These are phyloP conservation scores for Hordeum pubiflorum DNA, from an alignment of 202 grass and related monocot genomes.

Conservation along the genomic window DNA sequence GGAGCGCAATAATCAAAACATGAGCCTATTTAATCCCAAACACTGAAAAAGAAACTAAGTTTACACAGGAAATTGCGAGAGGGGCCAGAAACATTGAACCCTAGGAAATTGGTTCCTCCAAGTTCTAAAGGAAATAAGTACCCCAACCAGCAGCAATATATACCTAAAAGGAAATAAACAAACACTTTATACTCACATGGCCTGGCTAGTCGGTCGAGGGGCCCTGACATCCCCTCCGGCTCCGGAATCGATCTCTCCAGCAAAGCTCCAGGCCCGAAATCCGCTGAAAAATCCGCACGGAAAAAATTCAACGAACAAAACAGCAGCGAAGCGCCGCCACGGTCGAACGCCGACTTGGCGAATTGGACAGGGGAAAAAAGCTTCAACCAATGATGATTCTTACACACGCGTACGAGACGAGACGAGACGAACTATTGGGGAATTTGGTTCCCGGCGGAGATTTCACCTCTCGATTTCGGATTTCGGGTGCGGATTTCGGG, in stretches of 20 bases:
- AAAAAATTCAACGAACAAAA: background rate
- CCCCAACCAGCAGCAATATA: background rate
- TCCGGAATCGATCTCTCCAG: background rate
- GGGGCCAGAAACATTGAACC: background rate
- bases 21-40: background rate
- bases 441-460: background rate
- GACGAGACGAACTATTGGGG: too few species aligned
- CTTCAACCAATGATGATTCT: background rate
- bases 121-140: background rate
- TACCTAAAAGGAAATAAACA: background rate
- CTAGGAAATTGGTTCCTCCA: background rate
- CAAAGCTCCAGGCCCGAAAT: constrained; percentile 25
- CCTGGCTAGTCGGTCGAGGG: constrained; percentile 68
- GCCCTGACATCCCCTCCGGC: constrained; percentile 64
- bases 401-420: background rate
- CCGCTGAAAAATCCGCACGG: constrained; percentile 3
- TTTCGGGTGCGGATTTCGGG: constrained; percentile 16
- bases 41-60: background rate
- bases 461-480: constrained; percentile 8
- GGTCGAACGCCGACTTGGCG: background rate
- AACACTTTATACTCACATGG: constrained; percentile 63
- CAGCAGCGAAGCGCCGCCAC: background rate
- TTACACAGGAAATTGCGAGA: background rate
- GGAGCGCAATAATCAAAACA: background rate
- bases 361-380: background rate